Base-by-base conservation (phyloP, 768 basidiomycete genomes). In the Boletus edulis region DNA sequence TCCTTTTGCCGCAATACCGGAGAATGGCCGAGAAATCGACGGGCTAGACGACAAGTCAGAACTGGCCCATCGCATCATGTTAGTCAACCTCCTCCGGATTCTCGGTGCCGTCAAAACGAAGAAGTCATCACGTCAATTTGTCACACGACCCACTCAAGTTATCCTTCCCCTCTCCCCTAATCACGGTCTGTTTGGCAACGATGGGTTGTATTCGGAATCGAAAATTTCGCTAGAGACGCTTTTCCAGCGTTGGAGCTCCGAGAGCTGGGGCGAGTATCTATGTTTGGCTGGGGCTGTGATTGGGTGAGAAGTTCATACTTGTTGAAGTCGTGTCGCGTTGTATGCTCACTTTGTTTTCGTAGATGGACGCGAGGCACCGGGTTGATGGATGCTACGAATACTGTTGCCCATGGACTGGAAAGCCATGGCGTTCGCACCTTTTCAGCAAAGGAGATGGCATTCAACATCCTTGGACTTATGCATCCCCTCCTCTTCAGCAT, bases 361-460 rank as follows among this genome's bases (percentile, higher is more conserved):
- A 93, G 91, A 34, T 99, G 95, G 96, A 98, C 95, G 44, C 92
- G 97, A 58, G 97, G 97, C 32, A 99, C 97, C 11, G 95, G 96
- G 54, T 76, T 99, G 48, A 98, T 99, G 97, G 87, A 83, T 54
- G 89, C 94, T 4, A 95, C 93, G 42, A 95, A 95, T 75, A 91
- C 89, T 41, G 88, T 98, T 49, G 94, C 97, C 27, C 91, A 95
- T 54, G 93, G 94, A 51, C 81, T 99, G 41, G 97, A 99, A 76
- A 81, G 85, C 55, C 82, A 89, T 58, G 97, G 97, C 57, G 92
- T 97, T 55, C 85, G 97, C 61, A 99, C 97, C 2, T 99, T 98
- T 84, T 98, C 96, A 1, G 90, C 97, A 29, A 98, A 98, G 77
- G 97, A 99, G 75, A 99, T 98, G 97, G 95, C 97, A 0, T 99